Conservation (phyloP, 805 yeast species). For the Ogataea paradorogensis region DNA sequence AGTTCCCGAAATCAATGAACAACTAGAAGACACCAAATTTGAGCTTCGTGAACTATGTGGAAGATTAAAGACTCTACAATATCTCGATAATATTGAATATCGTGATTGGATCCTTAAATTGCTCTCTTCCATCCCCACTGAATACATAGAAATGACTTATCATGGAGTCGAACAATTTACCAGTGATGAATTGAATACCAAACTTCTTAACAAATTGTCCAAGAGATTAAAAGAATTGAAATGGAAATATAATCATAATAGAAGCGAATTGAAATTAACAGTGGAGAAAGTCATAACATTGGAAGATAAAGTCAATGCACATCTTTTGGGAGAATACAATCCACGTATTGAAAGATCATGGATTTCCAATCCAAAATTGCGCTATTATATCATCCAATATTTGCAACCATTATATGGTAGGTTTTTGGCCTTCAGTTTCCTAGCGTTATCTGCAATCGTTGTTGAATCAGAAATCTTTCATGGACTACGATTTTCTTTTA, state of each 20-base stretch:
- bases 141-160: conserved; percentile 26
- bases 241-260: conserved; percentile 50
- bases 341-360: conserved; percentile 26
- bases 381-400: conserved; percentile 40
- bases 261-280: conserved; percentile 53
- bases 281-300: conserved; percentile 47
- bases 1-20: conserved; percentile 58
- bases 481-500: conserved; percentile 60
- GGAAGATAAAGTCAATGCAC: conserved; percentile 57
- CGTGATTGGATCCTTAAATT: conserved; percentile 66
- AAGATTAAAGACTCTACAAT: conserved; percentile 51
- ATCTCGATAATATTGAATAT: conserved; percentile 44
- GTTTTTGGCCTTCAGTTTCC: conserved; percentile 41
- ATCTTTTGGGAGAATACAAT: conserved; percentile 27
- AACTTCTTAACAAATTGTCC: conserved; percentile 50
- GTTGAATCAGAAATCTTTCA: conserved; percentile 76
- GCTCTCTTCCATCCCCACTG: conserved; percentile 42
- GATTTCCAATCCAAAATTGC: conserved; percentile 39
- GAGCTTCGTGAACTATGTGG: conserved; percentile 62
- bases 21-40: conserved; percentile 59
- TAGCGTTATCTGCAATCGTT: conserved; percentile 47
- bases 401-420: conserved; percentile 46
- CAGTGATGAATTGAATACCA: conserved; percentile 35
- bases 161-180: conserved; percentile 26
- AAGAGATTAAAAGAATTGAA: conserved; percentile 49